Percentiles rank a stretch among this genome's conserved stretches.
Evolutionary conservation across 73 alveolate species (phyloP).

Genomic region (Symbiodinium natans): DNA sequence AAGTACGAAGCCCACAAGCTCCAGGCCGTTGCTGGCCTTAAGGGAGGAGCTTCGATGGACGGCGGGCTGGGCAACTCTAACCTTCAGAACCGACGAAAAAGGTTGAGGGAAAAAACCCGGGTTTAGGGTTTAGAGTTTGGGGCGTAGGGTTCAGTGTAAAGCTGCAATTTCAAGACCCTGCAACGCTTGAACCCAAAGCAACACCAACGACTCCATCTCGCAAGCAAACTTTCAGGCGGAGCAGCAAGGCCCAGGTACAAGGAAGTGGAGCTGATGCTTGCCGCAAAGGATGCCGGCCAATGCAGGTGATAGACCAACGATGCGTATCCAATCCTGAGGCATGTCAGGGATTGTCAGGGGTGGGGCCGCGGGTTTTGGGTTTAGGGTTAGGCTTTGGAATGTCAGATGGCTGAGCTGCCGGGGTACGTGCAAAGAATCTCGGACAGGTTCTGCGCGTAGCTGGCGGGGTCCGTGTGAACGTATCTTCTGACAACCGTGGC

Average conservation of each 20-base stretch:
- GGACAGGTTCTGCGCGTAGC: neutral
- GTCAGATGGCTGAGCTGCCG: neutral
- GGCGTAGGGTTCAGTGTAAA: too few species aligned
- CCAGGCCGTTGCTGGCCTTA: neutral
- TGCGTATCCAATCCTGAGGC: neutral
- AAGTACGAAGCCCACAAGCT: neutral
- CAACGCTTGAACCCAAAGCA: neutral
- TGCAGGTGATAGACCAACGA: neutral
- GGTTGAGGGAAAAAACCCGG: too few species aligned
- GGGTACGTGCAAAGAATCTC: neutral
- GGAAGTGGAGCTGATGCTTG: neutral
- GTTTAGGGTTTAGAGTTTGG: too few species aligned
- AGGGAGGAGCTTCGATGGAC: too few species aligned
- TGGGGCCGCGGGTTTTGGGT: too few species aligned
- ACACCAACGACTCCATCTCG: neutral
- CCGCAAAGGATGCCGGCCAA: neutral
- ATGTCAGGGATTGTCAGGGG: too few species aligned
- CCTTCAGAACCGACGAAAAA: neutral
- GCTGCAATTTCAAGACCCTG: neutral
- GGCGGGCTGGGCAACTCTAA: neutral
- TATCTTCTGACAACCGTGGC: neutral
- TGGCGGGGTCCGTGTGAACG: neutral
- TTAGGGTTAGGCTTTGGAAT: neutral
- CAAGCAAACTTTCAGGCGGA: neutral
- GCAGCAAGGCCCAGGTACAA: neutral